Evolutionary conservation across 176 grass and related monocot species (phyloP), one percentile per base, ranked within the genome.

Genomic region (Leersia perrieri): DNA sequence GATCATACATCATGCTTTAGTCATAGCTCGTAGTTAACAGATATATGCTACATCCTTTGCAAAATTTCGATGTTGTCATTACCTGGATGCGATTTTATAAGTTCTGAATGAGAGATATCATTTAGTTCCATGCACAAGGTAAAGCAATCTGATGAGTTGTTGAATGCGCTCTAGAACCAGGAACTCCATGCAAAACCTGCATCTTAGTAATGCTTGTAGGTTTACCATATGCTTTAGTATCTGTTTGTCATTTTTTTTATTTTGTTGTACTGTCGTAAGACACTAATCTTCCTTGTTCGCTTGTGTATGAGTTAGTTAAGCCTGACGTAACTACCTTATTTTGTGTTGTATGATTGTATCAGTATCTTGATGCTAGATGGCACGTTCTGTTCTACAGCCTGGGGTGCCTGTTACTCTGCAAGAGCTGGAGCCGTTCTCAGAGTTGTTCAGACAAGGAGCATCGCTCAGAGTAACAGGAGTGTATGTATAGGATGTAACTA

Each of bases 381-480:
- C 85, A 47, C 40, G 83, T 26, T 80, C 73, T 75, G 70, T 40
- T 75, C 82, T 93, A 72, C 91, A 93, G 45, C 90, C 90, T 28
- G 95, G 92, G 15, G 78, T 93, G 60, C 95, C 88, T 23, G 36
- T 91, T 70, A 87, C 78, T 77, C 47, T 95, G 72, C 86, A 73
- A 68, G 92, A 98, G 74, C 62, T 93, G 38, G 83, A 78, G 34
- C 81, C 90, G 30, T 85, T 86, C 67, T 98, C 88, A 29, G 88
- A 91, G 44, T 80, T 93, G 45, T 93, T 89, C 78, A 91, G 86
- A 75, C 95, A 95, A 78, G 88, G 86, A 31, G 78, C 75, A 10
- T 98, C 95, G n/a, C 81, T 98, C 68, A 73, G 88, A 41, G 88
- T 98, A 74, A 93, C 86, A 11, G 95, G 95, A 89, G 86, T 33